Conservation (phyloP, 2,329 filamentous ascomycete genomes). For the Paecilomyces formosus region DNA sequence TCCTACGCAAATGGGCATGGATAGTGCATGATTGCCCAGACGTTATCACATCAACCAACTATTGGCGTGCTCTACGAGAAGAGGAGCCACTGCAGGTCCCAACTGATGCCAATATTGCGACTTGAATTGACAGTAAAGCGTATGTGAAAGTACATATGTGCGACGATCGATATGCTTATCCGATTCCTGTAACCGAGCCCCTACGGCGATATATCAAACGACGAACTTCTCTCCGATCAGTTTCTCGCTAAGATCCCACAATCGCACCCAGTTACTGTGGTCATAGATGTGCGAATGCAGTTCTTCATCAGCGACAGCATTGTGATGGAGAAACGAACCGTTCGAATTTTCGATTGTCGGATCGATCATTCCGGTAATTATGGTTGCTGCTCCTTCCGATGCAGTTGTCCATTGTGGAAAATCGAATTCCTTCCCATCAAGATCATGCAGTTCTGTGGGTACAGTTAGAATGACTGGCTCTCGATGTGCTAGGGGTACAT, state of each 20-base stretch:
- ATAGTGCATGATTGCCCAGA: constrained; percentile 23
- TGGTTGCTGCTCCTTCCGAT: constrained; percentile 14
- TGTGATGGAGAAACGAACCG: constrained; percentile 11
- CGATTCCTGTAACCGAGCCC: not conserved
- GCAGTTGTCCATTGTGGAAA: constrained; percentile 10
- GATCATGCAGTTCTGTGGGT: constrained; percentile 1
- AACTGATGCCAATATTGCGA: not conserved
- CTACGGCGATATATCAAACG: not conserved
- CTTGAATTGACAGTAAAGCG: not conserved
- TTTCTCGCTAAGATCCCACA: constrained; percentile 24
- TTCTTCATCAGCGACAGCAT: constrained; percentile 13
- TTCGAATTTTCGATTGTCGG: constrained; percentile 10
- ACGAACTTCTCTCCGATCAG: constrained; percentile 20
- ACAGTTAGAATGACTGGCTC: not conserved
- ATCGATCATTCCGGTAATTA: constrained; percentile 17
- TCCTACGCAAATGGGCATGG: constrained; percentile 27
- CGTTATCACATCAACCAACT: constrained; percentile 27
- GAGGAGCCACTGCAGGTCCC: constrained; percentile 9
- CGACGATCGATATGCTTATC: not conserved
- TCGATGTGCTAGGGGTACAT: not conserved
- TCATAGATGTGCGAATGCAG: constrained; percentile 16
- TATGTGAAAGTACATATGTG: not conserved
- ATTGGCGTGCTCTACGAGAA: constrained; percentile 23
- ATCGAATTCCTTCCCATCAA: constrained; percentile 10
- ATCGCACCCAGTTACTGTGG: constrained; percentile 14